These are phyloP conservation scores for Parasarocladium wereldwijsianum DNA, from an alignment of 2,329 filamentous ascomycete species.

Conservation along the genomic window DNA sequence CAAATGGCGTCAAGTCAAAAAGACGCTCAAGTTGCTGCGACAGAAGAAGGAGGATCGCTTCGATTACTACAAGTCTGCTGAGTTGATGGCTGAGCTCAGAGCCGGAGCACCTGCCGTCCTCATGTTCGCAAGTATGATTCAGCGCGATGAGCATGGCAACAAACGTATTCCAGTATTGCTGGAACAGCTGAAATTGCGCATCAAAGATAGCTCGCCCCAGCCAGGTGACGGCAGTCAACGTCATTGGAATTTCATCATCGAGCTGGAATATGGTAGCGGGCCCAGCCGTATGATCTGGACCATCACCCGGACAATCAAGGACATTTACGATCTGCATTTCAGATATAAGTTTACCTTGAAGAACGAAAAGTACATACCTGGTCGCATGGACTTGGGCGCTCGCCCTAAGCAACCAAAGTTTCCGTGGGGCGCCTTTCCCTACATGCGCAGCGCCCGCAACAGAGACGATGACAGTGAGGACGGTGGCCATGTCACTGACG, in stretches of 20 bases:
- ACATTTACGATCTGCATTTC: constrained; percentile 84
- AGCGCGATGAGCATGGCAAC: constrained; percentile 90
- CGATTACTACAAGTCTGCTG: constrained; percentile 86
- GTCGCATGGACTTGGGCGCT: constrained; percentile 48
- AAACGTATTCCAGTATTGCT: constrained; percentile 88
- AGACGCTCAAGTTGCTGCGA: constrained; percentile 65
- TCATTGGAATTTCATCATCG: constrained; percentile 79
- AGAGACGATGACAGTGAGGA: constrained; percentile 72
- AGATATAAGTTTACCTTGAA: constrained; percentile 82
- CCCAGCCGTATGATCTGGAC: constrained; percentile 95
- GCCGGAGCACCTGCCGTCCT: constrained; percentile 86
- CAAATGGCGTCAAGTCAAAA: constrained; percentile 88
- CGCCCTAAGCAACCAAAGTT: constrained; percentile 79
- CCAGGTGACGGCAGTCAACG: constrained; percentile 49
- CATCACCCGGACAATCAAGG: constrained; percentile 70
- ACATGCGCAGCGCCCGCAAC: constrained; percentile 66
- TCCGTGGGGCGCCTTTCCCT: constrained; percentile 78
- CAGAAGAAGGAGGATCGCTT: constrained; percentile 77
- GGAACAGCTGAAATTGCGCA: constrained; percentile 81
- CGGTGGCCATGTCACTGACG: constrained; percentile 44
- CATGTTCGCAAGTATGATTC: constrained; percentile 94
- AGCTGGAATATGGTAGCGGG: constrained; percentile 91
- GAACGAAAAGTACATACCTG: constrained; percentile 68
- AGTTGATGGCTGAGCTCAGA: constrained; percentile 86
- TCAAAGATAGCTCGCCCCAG: constrained; percentile 63